Conservation (phyloP, 2,329 filamentous ascomycete genomes). For the Fusarium marasasianum region DNA sequence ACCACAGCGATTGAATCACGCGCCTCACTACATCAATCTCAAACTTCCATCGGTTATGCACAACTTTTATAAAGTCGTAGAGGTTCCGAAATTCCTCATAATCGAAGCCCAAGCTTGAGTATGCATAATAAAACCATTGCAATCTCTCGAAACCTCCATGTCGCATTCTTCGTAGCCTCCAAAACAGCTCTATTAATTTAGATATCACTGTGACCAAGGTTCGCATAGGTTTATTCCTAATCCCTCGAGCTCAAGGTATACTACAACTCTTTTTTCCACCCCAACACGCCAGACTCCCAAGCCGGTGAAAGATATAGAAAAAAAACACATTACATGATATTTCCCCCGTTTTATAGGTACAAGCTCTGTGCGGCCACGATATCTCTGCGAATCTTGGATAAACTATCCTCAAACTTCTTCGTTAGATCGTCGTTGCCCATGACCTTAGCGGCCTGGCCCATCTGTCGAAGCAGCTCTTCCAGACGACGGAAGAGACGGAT, state of each 20-base stretch:
- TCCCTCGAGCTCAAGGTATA: slow-evolving; percentile 12
- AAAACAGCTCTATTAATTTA: slow-evolving; percentile 23
- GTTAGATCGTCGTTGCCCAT: slow-evolving; percentile 97
- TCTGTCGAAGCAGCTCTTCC: slow-evolving; percentile 92
- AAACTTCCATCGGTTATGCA: no score
- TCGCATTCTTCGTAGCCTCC: background rate
- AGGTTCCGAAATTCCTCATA: no score
- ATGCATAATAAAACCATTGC: no score
- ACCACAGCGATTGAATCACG: background rate
- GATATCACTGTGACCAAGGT: slow-evolving; percentile 7
- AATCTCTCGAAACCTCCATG: background rate
- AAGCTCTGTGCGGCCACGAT: slow-evolving; percentile 95
- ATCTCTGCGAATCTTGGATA: slow-evolving; percentile 88
- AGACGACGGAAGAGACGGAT: slow-evolving; percentile 96
- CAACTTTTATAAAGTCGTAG: no score
- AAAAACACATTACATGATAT: slow-evolving; percentile 20
- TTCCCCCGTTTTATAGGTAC: slow-evolving; percentile 70
- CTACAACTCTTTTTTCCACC: slow-evolving; percentile 27
- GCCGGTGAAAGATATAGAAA: slow-evolving; percentile 34
- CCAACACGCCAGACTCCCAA: slow-evolving; percentile 41
- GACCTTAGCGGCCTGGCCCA: slow-evolving; percentile 94
- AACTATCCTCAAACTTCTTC: slow-evolving; percentile 87
- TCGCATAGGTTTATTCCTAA: slow-evolving; percentile 36
- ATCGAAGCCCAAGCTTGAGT: no score
- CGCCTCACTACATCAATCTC: no score